These are phyloP conservation scores for Daedaleopsis nitida DNA, from an alignment of 768 basidiomycete genomes.

Conservation along the genomic window DNA sequence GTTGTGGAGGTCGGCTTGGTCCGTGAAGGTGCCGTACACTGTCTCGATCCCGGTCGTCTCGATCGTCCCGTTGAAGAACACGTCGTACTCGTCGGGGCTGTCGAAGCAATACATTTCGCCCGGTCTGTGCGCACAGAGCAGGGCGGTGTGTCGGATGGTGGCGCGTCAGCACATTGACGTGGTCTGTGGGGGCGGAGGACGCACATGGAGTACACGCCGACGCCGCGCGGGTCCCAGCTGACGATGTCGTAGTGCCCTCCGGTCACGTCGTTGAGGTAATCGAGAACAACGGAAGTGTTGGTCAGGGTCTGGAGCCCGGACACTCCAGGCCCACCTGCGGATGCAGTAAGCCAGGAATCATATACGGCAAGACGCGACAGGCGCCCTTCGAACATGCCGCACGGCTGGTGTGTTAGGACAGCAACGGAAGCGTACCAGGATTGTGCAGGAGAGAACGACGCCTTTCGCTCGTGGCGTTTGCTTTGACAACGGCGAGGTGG, in stretches of 20 bases:
- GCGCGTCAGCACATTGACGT: too few relatives aligned
- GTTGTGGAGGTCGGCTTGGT: not conserved
- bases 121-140: not conserved
- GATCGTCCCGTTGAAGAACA: not conserved
- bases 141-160: too few relatives aligned
- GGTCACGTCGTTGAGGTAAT: not conserved
- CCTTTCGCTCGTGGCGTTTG: not conserved
- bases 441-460: constrained; percentile 1
- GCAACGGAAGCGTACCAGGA: not conserved
- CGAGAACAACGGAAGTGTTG: not conserved
- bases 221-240: constrained; percentile 2
- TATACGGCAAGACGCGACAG: too few relatives aligned
- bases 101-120: constrained; percentile 8
- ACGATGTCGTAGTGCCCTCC: constrained; percentile 7
- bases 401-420: too few relatives aligned
- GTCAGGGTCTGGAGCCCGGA: not conserved
- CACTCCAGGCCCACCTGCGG: not conserved
- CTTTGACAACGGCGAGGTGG: not conserved
- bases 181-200: too few relatives aligned
- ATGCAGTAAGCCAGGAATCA: too few relatives aligned
- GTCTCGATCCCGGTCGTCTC: not conserved
- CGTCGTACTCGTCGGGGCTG: not conserved
- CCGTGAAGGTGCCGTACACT: not conserved
- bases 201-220: not conserved
- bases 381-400: too few relatives aligned